Conservation (phyloP, 257 asterid genomes). For the Solanum verrucosum region DNA sequence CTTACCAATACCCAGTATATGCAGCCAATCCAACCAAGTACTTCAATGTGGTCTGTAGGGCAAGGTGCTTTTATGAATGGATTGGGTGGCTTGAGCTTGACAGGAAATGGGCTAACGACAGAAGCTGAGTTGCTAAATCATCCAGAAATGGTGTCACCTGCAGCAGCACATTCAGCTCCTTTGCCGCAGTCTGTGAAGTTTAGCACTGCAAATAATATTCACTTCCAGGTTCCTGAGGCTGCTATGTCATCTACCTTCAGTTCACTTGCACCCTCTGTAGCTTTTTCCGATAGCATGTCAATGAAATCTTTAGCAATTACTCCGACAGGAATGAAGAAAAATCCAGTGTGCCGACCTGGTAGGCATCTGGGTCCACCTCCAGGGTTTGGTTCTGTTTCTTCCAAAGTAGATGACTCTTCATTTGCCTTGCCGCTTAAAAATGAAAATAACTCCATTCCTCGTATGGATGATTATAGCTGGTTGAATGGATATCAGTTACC, state of each 20-base stretch:
- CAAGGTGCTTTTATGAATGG: slow-evolving; percentile 39
- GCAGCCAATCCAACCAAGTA: slow-evolving; percentile 34
- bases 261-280: slow-evolving; percentile 26
- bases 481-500: slow-evolving; percentile 71
- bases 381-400: slow-evolving; percentile 78
- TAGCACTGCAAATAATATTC: slow-evolving; percentile 18
- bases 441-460: slow-evolving; percentile 29
- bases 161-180: slow-evolving; percentile 40
- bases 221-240: slow-evolving; percentile 35
- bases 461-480: slow-evolving; percentile 86
- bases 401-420: slow-evolving; percentile 55
- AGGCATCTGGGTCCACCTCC: slow-evolving; percentile 97
- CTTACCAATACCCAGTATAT: slow-evolving; percentile 28
- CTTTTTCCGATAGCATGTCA: slow-evolving; percentile 20
- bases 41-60: slow-evolving; percentile 46
- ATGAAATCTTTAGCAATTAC: slow-evolving; percentile 36
- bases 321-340: slow-evolving; percentile 60
- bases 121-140: slow-evolving; percentile 36
- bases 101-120: slow-evolving; percentile 35
- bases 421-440: slow-evolving; percentile 26
- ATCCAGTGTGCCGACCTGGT: slow-evolving; percentile 82
- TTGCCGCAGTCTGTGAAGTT: slow-evolving; percentile 32
- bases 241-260: slow-evolving; percentile 39
- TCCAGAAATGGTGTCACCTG: slow-evolving; percentile 38
- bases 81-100: slow-evolving; percentile 38